A percentile compares a stretch with the other conserved stretches of the same genome.
These are phyloP conservation scores for Penicillium sp. DNA, from an alignment of 2,329 filamentous ascomycete genomes.

Conservation along the genomic window DNA sequence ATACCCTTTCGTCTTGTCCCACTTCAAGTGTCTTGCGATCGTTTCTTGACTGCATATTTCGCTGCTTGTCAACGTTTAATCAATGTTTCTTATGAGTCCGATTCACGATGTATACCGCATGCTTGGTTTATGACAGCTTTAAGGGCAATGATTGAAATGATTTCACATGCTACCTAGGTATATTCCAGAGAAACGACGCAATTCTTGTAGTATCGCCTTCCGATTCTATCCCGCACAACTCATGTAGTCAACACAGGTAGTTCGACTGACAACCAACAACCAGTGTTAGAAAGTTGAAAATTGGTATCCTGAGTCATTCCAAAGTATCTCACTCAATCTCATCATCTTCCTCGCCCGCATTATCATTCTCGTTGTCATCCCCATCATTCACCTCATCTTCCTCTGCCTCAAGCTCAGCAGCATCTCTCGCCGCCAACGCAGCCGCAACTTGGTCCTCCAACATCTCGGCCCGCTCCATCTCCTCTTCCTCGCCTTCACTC, in stretches of 20 bases:
- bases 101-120: conserved; percentile 15
- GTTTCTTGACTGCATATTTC: conserved; percentile 3
- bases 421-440: conserved; percentile 25
- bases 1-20: conserved; percentile 14
- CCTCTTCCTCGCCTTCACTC: conserved; percentile 35
- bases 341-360: conserved; percentile 9
- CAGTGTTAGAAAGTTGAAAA: too few species aligned
- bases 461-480: conserved; percentile 32
- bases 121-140: conserved; percentile 3
- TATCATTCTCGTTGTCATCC: conserved; percentile 15
- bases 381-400: conserved; percentile 17
- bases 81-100: conserved; percentile 13
- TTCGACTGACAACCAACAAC: too few species aligned
- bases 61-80: conserved; percentile 9
- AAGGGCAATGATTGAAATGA: conserved; percentile 12
- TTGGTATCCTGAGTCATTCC: too few species aligned
- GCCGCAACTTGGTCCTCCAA: conserved; percentile 29
- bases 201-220: too few species aligned
- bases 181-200: too few species aligned
- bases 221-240: too few species aligned
- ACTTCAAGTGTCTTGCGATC: conserved; percentile 3
- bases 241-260: too few species aligned
- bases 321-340: not conserved
- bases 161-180: too few species aligned
- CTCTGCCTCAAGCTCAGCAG: conserved; percentile 26